Conservation (phyloP, 108 stramenopile species). For the Skeletonema grethae region DNA sequence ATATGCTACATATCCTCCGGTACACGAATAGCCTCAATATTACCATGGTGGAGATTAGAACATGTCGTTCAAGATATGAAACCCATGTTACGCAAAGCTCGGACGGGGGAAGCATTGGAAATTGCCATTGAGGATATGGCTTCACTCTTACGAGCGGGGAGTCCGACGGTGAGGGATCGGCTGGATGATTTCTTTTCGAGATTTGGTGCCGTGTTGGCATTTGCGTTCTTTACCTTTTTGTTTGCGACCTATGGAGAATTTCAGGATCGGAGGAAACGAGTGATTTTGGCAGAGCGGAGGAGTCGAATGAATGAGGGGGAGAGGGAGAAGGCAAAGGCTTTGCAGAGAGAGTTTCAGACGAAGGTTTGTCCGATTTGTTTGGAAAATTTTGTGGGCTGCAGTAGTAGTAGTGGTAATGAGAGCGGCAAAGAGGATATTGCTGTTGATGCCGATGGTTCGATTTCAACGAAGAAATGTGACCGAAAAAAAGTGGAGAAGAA, state of each 20-base stretch:
- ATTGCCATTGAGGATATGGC: conserved; percentile 68
- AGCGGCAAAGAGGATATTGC: conserved; percentile 1
- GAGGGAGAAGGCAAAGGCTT: conserved; percentile 66
- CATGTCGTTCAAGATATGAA: conserved; percentile 82
- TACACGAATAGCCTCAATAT: conserved; percentile 50
- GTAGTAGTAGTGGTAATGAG: conserved; percentile 10
- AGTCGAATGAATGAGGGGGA: conserved; percentile 68
- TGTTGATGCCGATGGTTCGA: not conserved
- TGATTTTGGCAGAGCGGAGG: conserved; percentile 64
- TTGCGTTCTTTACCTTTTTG: conserved; percentile 79
- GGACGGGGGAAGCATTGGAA: conserved; percentile 68
- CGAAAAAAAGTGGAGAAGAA: conserved; percentile 7
- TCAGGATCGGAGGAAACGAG: conserved; percentile 75
- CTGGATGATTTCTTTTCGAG: conserved; percentile 70
- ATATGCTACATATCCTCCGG: conserved; percentile 88
- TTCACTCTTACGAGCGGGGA: conserved; percentile 66
- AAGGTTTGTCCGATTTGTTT: conserved; percentile 81
- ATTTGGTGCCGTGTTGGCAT: conserved; percentile 82
- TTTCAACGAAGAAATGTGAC: conserved; percentile 14
- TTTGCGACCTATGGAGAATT: conserved; percentile 90
- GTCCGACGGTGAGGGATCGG: conserved; percentile 71
- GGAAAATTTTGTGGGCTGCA: conserved; percentile 54
- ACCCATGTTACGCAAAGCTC: conserved; percentile 64
- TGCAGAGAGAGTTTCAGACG: conserved; percentile 71
- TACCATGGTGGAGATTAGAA: conserved; percentile 89